These are phyloP conservation scores for Pseudogymnoascus sp. DNA, from an alignment of 2,329 filamentous ascomycete species.

Conservation along the genomic window DNA sequence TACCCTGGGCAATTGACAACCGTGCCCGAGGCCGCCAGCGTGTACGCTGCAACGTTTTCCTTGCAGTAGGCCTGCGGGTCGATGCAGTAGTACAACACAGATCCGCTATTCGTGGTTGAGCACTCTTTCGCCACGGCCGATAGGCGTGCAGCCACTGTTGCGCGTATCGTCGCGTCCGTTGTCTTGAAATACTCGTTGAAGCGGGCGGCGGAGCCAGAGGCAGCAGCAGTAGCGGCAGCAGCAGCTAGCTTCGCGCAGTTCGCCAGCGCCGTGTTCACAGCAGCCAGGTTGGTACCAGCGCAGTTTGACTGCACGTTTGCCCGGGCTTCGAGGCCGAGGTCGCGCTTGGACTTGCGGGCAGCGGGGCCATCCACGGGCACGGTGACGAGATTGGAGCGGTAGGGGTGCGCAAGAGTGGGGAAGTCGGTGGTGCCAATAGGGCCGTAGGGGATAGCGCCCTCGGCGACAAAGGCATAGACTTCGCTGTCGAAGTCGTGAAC, in stretches of 20 bases:
- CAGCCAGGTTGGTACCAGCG: conserved; percentile 38
- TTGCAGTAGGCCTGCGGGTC: conserved; percentile 49
- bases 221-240: conserved; percentile 44
- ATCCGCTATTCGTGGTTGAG: conserved; percentile 39
- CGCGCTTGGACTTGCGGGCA: conserved; percentile 42
- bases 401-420: conserved; percentile 44
- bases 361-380: conserved; percentile 49
- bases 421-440: conserved; percentile 45
- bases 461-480: conserved; percentile 47
- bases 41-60: conserved; percentile 52
- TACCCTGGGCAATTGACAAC: conserved; percentile 57
- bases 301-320: conserved; percentile 47
- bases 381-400: conserved; percentile 51
- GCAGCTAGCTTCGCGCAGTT: conserved; percentile 49
- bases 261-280: conserved; percentile 43
- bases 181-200: conserved; percentile 60
- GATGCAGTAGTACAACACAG: conserved; percentile 50
- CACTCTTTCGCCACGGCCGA: conserved; percentile 50
- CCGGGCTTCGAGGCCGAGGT: conserved; percentile 39
- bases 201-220: conserved; percentile 41
- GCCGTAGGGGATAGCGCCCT: conserved; percentile 51
- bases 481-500: conserved; percentile 42
- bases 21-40: conserved; percentile 44
- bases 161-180: conserved; percentile 38
- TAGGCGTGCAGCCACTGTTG: conserved; percentile 44